Evolutionary conservation across 2,329 filamentous ascomycete species (phyloP).

Genomic region (Colletotrichum caudatum): DNA sequence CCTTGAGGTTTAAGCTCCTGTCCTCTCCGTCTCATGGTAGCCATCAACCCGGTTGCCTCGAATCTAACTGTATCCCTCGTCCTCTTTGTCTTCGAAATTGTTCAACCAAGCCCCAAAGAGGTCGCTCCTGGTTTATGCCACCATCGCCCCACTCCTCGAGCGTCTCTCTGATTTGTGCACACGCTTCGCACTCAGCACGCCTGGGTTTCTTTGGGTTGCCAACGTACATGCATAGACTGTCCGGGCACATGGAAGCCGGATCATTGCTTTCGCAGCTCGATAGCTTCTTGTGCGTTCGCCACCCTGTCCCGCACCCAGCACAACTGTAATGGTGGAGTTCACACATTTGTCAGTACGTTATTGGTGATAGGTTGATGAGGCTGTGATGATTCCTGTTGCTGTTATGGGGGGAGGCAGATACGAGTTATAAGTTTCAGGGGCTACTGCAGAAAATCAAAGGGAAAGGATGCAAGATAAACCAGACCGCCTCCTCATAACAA

Average conservation of each 20-base stretch:
- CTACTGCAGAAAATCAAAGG: background rate
- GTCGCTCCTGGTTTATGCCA: background rate
- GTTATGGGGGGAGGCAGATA: background rate
- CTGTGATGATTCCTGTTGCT: background rate
- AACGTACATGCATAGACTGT: conserved; percentile 54
- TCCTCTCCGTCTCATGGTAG: background rate
- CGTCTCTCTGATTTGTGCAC: conserved; percentile 47
- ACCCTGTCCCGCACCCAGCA: conserved; percentile 48
- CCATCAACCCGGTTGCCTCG: background rate
- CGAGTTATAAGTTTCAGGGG: background rate
- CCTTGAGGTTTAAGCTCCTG: background rate
- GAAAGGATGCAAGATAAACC: background rate
- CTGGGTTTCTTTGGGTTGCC: conserved; percentile 50
- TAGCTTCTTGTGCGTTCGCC: conserved; percentile 52
- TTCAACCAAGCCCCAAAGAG: background rate
- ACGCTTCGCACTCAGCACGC: conserved; percentile 50
- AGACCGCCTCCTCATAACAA: background rate
- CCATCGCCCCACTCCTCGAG: conserved; percentile 47
- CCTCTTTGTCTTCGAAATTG: no score
- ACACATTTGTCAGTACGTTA: conserved; percentile 47
- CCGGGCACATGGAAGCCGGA: conserved; percentile 47
- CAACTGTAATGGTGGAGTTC: conserved; percentile 53
- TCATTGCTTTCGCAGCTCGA: conserved; percentile 53
- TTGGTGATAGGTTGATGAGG: no score
- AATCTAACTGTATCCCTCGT: background rate